phyloP scores from a whole-genome alignment of 805 yeast species.

The Yarrowia osloensis region DNA sequence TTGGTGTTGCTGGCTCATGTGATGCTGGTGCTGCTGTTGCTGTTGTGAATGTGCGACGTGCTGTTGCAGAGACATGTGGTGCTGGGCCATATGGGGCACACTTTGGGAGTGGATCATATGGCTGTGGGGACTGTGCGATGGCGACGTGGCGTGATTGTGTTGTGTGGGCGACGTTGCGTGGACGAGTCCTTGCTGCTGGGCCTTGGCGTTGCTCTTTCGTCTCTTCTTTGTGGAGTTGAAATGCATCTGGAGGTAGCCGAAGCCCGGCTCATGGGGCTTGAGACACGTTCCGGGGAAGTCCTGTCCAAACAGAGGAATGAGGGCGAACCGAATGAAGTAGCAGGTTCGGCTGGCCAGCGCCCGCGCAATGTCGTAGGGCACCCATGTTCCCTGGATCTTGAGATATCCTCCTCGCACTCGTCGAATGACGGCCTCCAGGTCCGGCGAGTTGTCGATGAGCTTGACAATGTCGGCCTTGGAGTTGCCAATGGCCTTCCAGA shows the following conservation, averaged over 20 bases:
- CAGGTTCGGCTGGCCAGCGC: constrained; percentile 73
- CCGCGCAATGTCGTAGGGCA: constrained; percentile 69
- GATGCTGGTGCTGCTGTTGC: background rate
- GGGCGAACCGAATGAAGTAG: constrained; percentile 69
- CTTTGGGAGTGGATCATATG: constrained; percentile 11
- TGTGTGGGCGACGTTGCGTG: background rate
- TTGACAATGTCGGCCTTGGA: constrained; percentile 76
- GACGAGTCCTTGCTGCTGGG: background rate
- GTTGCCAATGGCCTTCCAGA: constrained; percentile 77
- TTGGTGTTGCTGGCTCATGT: background rate
- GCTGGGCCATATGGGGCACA: constrained; percentile 11
- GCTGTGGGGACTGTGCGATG: background rate
- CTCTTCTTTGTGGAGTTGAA: constrained; percentile 32
- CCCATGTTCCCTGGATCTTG: constrained; percentile 94
- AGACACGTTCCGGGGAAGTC: constrained; percentile 64
- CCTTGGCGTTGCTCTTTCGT: constrained; percentile 19
- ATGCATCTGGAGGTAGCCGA: constrained; percentile 57
- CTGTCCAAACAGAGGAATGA: constrained; percentile 79
- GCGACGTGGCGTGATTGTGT: background rate
- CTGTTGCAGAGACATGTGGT: constrained; percentile 2
- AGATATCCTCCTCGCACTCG: constrained; percentile 88
- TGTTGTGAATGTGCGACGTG: constrained; percentile 8
- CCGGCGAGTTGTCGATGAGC: constrained; percentile 63
- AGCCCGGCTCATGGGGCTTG: constrained; percentile 60
- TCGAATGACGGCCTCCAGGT: constrained; percentile 60